These are phyloP conservation scores for Pholiota molesta DNA, from an alignment of 768 basidiomycete species.

Conservation along the genomic window DNA sequence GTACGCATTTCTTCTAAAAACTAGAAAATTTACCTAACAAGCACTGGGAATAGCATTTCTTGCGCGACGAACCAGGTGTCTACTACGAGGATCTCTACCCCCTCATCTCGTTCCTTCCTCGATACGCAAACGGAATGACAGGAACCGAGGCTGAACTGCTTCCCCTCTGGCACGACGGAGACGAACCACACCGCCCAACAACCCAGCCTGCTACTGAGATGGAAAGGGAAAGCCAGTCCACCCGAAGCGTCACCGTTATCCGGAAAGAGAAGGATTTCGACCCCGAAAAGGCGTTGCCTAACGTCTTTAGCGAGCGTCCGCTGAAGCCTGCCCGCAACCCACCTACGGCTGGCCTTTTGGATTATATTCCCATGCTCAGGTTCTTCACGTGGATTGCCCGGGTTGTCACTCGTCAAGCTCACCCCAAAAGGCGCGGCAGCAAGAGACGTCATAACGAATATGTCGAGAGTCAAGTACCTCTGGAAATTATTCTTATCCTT, in stretches of 20 bases:
- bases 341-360: conserved; percentile 49
- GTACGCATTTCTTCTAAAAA: conserved; percentile 29
- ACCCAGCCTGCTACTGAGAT: conserved; percentile 20
- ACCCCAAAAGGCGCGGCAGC: conserved; percentile 18
- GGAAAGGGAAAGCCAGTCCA: conserved; percentile 14
- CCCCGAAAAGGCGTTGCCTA: conserved; percentile 37
- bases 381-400: conserved; percentile 44
- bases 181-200: conserved; percentile 18
- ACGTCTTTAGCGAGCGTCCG: conserved; percentile 26
- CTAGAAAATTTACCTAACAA: background rate
- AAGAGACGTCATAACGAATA: conserved; percentile 23
- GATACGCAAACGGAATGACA: conserved; percentile 44
- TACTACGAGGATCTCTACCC: conserved; percentile 81
- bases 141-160: conserved; percentile 47
- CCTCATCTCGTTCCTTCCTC: conserved; percentile 68
- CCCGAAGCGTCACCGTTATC: conserved; percentile 2
- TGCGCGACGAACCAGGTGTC: conserved; percentile 69
- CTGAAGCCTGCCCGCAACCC: conserved; percentile 63
- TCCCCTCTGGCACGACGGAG: conserved; percentile 59
- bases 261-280: conserved; percentile 20
- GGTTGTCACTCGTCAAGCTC: conserved; percentile 16
- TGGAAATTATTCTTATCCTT: conserved; percentile 58
- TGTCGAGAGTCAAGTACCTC: conserved; percentile 66
- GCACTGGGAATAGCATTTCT: conserved; percentile 50
- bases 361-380: conserved; percentile 59